Evolutionary conservation across 495 filamentous ascomycete species (phyloP), one percentile per base, ranked within the genome.

Genomic region (Hapsidospora chrysogenum): DNA sequence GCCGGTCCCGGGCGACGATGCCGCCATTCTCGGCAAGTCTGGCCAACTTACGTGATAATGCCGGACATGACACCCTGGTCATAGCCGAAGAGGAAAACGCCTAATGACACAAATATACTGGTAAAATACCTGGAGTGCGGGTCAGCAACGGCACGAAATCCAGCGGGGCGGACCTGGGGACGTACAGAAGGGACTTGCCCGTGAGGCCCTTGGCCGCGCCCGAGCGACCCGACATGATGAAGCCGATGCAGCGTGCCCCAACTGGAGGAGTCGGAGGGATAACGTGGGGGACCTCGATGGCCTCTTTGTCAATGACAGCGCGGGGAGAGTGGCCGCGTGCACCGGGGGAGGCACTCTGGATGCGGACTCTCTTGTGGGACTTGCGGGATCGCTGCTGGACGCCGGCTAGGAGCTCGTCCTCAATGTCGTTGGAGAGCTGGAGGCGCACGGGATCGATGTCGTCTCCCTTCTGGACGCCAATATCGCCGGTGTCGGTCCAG

Each of bases 21-120:
- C 16, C 36, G 33, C n/a, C 44, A 39, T 8, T 26, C 42, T 54
- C 33, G 38, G 38, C 37, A 19, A 27, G 21, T 28, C 17, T 8
- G 31, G 31, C 32, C 34, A 10, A 66, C 81, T 45, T 66, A 94
- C 85, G 81, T 95, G 58, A 97, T 95, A 49, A 97, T 92, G 28
- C 89, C 92, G 40, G 92, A 96, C 89, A 95, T 96, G 31, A 97
- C 50, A 38, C 64, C 63, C 49, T 68, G 74, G 38, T 78, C 73
- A 70, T 97, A 97, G 36, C 89, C 92, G 54, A 97, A 97, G 17
- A 97, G 64, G 46, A 97, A 97, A 17, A 97, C 89, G 17, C 89
- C 89, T 50, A 97, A 67, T 33, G 92, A 96, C 43, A 97, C 89
- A 59, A 97, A 96, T 11, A 97, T 80, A 53, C 81, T 93, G 21